Evolutionary conservation across 164 flowering plant genomes (phyloP).

Genomic region (Vitis labrusca): DNA sequence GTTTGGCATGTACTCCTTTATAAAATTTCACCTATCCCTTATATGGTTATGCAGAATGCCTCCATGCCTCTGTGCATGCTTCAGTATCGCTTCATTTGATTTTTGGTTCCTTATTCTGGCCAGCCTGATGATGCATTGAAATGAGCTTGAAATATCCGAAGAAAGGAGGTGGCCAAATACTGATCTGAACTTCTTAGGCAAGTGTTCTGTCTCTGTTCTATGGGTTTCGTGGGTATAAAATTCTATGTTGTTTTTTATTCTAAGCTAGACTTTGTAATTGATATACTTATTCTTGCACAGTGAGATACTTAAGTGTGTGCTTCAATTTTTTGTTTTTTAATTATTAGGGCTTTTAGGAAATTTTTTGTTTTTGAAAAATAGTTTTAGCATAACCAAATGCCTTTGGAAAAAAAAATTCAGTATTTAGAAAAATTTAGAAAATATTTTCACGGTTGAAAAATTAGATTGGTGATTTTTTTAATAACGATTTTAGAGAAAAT

Average conservation of each 20-base stretch:
- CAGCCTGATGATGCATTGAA: conserved; percentile 15
- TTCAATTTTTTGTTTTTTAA: not conserved
- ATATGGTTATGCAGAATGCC: not conserved
- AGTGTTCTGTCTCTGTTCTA: conserved; percentile 36
- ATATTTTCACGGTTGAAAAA: too few relatives aligned
- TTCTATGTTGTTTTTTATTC: conserved; percentile 6
- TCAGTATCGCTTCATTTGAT: conserved; percentile 1
- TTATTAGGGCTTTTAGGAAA: not conserved
- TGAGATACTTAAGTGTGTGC: not conserved
- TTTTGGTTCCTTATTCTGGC: conserved; percentile 13
- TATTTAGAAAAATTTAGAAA: too few relatives aligned
- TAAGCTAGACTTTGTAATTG: conserved; percentile 9
- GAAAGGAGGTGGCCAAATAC: conserved; percentile 24
- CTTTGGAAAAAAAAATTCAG: too few relatives aligned
- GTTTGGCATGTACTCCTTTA: conserved; percentile 18
- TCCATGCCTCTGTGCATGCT: conserved; percentile 7
- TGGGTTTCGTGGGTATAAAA: conserved; percentile 21
- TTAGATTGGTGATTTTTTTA: too few relatives aligned
- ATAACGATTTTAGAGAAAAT: too few relatives aligned
- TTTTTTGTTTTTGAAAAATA: too few relatives aligned
- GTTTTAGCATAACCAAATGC: too few relatives aligned
- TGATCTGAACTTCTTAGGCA: conserved; percentile 41
- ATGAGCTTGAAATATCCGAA: conserved; percentile 23
- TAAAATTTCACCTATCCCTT: not conserved
- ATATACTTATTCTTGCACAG: conserved; percentile 3